Percentiles rank a stretch among this genome's conserved stretches.
Conservation (phyloP, 2,329 filamentous ascomycete species). For the Zymoseptoria passerinii region DNA sequence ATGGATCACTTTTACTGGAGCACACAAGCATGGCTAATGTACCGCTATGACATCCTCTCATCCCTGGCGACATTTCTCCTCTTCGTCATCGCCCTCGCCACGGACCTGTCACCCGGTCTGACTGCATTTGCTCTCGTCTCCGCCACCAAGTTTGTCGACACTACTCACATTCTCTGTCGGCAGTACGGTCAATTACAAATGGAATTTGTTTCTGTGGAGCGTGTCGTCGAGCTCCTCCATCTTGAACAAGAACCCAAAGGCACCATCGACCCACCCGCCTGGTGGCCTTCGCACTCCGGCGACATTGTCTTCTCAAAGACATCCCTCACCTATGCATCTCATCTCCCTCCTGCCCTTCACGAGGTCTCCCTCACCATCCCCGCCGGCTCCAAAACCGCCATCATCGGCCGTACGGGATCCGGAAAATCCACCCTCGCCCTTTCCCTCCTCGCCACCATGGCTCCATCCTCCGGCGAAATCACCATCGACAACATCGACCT, state of each 20-base stretch:
- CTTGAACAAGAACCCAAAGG: conserved; percentile 68
- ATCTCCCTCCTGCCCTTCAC: conserved; percentile 63
- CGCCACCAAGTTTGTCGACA: conserved; percentile 58
- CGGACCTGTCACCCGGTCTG: conserved; percentile 65
- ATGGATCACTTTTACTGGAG: conserved; percentile 96
- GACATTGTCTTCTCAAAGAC: conserved; percentile 69
- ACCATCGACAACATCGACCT: conserved; percentile 55
- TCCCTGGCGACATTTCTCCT: conserved; percentile 65
- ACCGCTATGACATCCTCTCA: conserved; percentile 66
- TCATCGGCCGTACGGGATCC: conserved; percentile 73
- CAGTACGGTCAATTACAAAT: conserved; percentile 80
- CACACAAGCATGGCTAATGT: conserved; percentile 75
- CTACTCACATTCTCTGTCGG: conserved; percentile 66
- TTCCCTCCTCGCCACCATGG: conserved; percentile 49
- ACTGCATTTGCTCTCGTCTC: conserved; percentile 77
- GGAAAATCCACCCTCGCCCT: conserved; percentile 73
- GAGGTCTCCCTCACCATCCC: conserved; percentile 66
- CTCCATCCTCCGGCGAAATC: conserved; percentile 49
- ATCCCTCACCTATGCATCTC: conserved; percentile 69
- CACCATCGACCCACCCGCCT: conserved; percentile 58
- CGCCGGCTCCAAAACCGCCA: conserved; percentile 66
- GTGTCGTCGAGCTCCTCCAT: conserved; percentile 71
- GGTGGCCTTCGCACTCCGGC: conserved; percentile 66
- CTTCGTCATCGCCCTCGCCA: conserved; percentile 65
- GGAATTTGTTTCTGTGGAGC: conserved; percentile 84